phyloP scores from a whole-genome alignment of 768 basidiomycete genomes.

The Pisolithus albus region DNA sequence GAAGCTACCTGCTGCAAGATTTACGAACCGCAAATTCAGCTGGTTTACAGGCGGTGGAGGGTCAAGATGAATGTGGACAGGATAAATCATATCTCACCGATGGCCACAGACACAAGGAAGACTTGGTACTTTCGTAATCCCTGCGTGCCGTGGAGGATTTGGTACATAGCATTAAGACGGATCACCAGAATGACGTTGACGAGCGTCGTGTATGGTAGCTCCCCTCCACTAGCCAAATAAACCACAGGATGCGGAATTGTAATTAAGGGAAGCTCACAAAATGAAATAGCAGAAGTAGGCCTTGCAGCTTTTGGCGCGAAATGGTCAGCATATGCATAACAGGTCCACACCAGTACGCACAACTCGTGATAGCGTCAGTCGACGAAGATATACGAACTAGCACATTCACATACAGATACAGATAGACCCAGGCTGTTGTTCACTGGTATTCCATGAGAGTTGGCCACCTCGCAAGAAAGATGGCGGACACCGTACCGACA shows the following conservation, averaged over 20 bases:
- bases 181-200: conserved; percentile 19
- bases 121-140: not conserved
- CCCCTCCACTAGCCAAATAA: conserved; percentile 10
- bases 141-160: not conserved
- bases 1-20: not conserved
- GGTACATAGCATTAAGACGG: conserved; percentile 16
- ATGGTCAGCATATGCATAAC: not conserved
- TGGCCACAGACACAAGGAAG: conserved; percentile 7
- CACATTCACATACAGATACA: not conserved
- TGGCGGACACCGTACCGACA: too few species aligned
- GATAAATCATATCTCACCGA: conserved; percentile 8
- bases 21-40: conserved; percentile 17
- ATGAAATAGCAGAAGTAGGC: conserved; percentile 16
- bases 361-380: not conserved
- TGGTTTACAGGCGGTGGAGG: not conserved
- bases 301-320: conserved; percentile 12
- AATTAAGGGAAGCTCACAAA: conserved; percentile 7
- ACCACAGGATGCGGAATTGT: not conserved
- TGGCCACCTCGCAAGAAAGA: not conserved
- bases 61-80: not conserved
- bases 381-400: conserved; percentile 4
- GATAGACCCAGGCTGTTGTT: not conserved
- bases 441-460: not conserved
- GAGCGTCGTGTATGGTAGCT: conserved; percentile 12
- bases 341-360: not conserved